Evolutionary conservation across 768 basidiomycete genomes (phyloP).

Genomic region (Suillus decipiens): DNA sequence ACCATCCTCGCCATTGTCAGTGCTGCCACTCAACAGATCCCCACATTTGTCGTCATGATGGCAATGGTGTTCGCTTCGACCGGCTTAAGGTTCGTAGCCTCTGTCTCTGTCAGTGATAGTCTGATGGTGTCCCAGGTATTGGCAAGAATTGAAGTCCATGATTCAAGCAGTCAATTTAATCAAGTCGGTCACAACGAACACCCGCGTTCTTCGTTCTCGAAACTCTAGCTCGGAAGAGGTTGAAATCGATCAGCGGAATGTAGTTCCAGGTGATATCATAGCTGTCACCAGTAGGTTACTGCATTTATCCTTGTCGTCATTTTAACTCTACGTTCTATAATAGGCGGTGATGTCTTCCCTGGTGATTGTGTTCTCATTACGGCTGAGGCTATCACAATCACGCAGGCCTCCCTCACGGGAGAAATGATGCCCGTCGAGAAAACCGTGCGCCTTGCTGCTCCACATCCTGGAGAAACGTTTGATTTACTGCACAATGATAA

Average conservation of each 20-base stretch:
- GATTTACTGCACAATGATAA: conserved; percentile 35
- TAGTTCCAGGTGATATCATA: conserved; percentile 37
- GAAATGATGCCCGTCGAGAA: conserved; percentile 39
- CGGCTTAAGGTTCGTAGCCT: conserved; percentile 25
- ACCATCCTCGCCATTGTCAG: conserved; percentile 33
- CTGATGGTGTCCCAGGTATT: conserved; percentile 20
- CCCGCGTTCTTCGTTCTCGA: conserved; percentile 32
- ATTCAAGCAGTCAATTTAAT: conserved; percentile 36
- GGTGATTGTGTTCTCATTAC: conserved; percentile 37
- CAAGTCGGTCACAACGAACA: conserved; percentile 35
- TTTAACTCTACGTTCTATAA: background rate
- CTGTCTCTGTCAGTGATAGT: background rate
- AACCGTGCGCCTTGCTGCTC: conserved; percentile 17
- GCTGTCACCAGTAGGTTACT: conserved; percentile 28
- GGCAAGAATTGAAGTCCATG: conserved; percentile 37
- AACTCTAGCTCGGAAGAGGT: conserved; percentile 24
- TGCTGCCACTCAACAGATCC: conserved; percentile 33
- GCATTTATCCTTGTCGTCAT: background rate
- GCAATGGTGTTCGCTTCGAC: conserved; percentile 38
- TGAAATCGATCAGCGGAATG: conserved; percentile 32
- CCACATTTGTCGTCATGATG: conserved; percentile 38
- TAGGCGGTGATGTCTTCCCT: conserved; percentile 38
- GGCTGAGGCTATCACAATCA: conserved; percentile 34
- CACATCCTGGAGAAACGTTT: conserved; percentile 22
- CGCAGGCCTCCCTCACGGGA: conserved; percentile 39